Conservation (phyloP, 2,329 filamentous ascomycete genomes). For the Dendryphion nanum region DNA sequence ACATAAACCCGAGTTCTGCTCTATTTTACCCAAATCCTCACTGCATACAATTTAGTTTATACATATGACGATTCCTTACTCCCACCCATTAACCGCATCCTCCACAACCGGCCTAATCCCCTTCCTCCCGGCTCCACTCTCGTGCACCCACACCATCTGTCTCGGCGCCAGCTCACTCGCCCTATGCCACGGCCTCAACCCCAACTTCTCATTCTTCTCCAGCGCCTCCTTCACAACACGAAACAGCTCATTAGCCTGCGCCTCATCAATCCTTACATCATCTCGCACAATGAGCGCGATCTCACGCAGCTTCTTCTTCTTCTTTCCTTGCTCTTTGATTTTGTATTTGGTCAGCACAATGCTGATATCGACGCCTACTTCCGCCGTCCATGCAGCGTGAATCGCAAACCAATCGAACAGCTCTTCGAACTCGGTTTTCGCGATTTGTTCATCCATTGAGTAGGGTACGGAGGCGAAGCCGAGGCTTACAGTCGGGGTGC, state of each 20-base stretch:
- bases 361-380: conserved; percentile 45
- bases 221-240: conserved; percentile 41
- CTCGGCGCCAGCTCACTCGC: conserved; percentile 41
- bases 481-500: conserved; percentile 47
- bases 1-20: too few relatives aligned
- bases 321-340: conserved; percentile 34
- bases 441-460: conserved; percentile 47
- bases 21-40: too few relatives aligned
- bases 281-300: conserved; percentile 46
- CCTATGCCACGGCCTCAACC: conserved; percentile 45
- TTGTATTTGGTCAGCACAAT: conserved; percentile 50
- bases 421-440: conserved; percentile 47
- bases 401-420: conserved; percentile 52
- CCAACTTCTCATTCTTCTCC: conserved; percentile 39
- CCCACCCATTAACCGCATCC: conserved; percentile 43
- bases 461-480: conserved; percentile 49
- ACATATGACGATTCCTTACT: too few relatives aligned
- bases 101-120: conserved; percentile 48
- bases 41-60: too few relatives aligned
- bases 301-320: conserved; percentile 49
- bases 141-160: conserved; percentile 50
- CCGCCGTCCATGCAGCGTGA: conserved; percentile 50
- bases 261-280: conserved; percentile 46
- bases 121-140: conserved; percentile 43
- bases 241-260: conserved; percentile 46